Evolutionary conservation across 2,329 filamentous ascomycete species (phyloP).

Genomic region (Aspergillus pseudotamarii): DNA sequence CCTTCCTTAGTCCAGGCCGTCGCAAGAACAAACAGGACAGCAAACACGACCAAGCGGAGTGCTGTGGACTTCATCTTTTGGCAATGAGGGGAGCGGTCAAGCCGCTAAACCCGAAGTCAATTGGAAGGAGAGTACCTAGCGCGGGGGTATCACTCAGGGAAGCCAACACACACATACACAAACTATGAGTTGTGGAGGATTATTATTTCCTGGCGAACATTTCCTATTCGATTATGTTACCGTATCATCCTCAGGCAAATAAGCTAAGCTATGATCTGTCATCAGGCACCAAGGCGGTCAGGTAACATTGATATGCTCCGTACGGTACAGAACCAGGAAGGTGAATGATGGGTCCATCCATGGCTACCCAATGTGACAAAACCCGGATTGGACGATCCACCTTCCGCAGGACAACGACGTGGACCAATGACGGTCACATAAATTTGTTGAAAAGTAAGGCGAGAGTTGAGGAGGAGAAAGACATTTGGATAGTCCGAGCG

Average conservation of each 20-base stretch:
- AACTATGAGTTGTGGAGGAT: not conserved
- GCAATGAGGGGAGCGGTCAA: slow-evolving; percentile 26
- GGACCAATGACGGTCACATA: slow-evolving; percentile 23
- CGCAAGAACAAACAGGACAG: slow-evolving; percentile 68
- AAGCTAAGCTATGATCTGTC: slow-evolving; percentile 11
- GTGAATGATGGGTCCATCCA: not conserved
- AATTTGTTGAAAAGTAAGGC: slow-evolving; percentile 8
- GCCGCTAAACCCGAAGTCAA: slow-evolving; percentile 23
- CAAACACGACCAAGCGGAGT: slow-evolving; percentile 67
- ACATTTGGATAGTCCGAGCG: not conserved
- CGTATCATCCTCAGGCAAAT: slow-evolving; percentile 9
- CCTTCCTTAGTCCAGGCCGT: slow-evolving; percentile 87
- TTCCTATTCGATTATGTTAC: not conserved
- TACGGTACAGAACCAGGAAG: not conserved
- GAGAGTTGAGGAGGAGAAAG: slow-evolving; percentile 6
- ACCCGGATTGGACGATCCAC: slow-evolving; percentile 10
- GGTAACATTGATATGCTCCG: not conserved
- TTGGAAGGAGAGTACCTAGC: slow-evolving; percentile 13
- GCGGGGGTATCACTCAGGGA: slow-evolving; percentile 8
- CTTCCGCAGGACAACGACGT: slow-evolving; percentile 19
- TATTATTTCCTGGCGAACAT: not conserved
- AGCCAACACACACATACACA: slow-evolving; percentile 2
- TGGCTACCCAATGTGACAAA: not conserved
- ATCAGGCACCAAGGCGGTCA: slow-evolving; percentile 17
- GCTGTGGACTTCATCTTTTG: slow-evolving; percentile 69